Base-by-base conservation (phyloP, 1,284 basidiomycete genomes). In the Rhodotorula mucilaginosa region DNA sequence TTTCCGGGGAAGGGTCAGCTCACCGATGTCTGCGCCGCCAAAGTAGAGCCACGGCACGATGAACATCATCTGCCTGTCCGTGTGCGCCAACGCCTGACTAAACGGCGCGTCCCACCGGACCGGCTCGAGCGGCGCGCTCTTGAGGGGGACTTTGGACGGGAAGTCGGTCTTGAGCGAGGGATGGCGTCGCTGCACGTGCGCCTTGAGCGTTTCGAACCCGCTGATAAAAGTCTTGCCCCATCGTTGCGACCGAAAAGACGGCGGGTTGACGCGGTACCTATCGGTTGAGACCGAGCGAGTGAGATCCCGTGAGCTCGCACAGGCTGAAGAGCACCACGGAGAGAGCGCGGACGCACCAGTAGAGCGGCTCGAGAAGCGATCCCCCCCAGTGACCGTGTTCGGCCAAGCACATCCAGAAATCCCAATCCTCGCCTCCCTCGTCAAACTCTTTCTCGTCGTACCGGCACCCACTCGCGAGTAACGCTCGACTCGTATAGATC, bases 351-450 rank as follows among this genome's bases (percentile, higher is more conserved):
- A n/a, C n/a, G 31, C 18, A 75, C 75, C 75, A 76, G 68, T 75
- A 76, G 47, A 72, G 56, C 29, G 74, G 67, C 51, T 76, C 75
- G 39, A 62, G 72, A 10, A 71, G 34, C 12, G 75, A 70, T 3
- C 75, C 75, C 16, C 75, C 74, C 76, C 76, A 77, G 34, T 70
- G 48, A 6, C 72, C 76, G 19, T 63, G 44, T 21, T 72, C 72
- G 23, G 76, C 76, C 51, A 77, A 52, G 39, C 76, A 77, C 70
- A 77, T 73, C 76, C 76, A 77, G 48, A 77, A 77, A 60, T 77
- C 76, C 75, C 76, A 77, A 60, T 77, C 76, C 61, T 77, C 76
- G 23, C 76, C 76, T 7, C 76, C 76, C 23, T 51, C 61, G 16
- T 56, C n/a, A 26, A 75, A 75, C 56, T 68, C 67, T 7, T 56